phyloP scores from a whole-genome alignment of 1,284 basidiomycete species.

The Ceratobasidium sp. region DNA sequence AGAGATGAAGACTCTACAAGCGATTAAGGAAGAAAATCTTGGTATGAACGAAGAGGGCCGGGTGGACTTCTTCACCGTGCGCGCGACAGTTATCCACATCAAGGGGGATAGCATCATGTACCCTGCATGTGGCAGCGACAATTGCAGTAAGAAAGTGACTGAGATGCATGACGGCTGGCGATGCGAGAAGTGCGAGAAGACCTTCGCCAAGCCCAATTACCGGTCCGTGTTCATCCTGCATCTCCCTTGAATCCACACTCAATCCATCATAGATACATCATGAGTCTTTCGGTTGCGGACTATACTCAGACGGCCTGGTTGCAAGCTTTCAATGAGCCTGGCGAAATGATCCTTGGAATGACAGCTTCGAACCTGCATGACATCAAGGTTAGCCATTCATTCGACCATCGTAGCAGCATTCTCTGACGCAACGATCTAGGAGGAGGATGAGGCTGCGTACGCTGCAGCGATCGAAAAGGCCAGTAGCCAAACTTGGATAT shows the following conservation, averaged over 20 bases:
- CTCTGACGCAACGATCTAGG: constrained; percentile 53
- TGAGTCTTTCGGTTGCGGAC: constrained; percentile 89
- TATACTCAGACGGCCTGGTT: constrained; percentile 91
- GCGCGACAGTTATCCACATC: constrained; percentile 90
- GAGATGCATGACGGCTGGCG: constrained; percentile 77
- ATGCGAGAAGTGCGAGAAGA: constrained; percentile 93
- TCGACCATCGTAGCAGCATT: not conserved
- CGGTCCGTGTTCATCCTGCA: constrained; percentile 60
- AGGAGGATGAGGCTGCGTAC: constrained; percentile 70
- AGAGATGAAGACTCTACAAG: constrained; percentile 77
- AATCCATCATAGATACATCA: constrained; percentile 73
- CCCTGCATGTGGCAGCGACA: constrained; percentile 83
- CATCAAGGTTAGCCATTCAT: constrained; percentile 65
- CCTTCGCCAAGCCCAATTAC: constrained; percentile 77
- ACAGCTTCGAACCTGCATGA: constrained; percentile 81
- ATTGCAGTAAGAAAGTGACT: constrained; percentile 92
- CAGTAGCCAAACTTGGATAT: constrained; percentile 77
- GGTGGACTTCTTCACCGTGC: constrained; percentile 80
- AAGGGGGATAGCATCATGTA: constrained; percentile 88
- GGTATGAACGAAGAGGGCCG: constrained; percentile 73
- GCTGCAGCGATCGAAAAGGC: constrained; percentile 70
- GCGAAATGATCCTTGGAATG: constrained; percentile 77
- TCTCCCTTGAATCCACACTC: not conserved
- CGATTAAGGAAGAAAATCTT: constrained; percentile 81
- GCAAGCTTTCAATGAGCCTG: constrained; percentile 95